Percentiles rank a stretch among this genome's conserved stretches.
Conservation (phyloP, 306 rosid species). For the Rosa chinensis region DNA sequence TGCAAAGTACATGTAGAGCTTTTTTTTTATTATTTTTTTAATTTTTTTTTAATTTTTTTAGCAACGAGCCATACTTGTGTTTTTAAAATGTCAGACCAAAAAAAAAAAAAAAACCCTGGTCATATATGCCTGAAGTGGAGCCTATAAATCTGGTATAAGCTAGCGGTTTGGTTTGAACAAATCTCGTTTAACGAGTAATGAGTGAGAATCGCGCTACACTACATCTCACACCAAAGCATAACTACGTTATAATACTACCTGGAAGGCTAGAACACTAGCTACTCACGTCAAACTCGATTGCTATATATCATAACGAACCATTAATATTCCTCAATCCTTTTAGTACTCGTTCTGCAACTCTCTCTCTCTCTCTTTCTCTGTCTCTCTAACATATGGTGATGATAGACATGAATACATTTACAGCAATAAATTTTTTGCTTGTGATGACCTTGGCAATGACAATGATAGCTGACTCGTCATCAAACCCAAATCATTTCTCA, state of each 20-base stretch:
- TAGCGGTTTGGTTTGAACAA: no score
- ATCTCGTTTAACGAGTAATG: neutral
- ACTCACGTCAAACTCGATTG: neutral
- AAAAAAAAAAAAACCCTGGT: no score
- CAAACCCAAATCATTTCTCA: neutral
- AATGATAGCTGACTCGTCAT: neutral
- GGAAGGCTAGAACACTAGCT: neutral
- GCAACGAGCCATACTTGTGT: no score
- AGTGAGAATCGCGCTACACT: neutral
- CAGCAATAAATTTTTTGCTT: neutral
- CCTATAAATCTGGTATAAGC: no score
- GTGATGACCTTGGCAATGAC: neutral
- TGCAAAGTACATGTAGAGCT: no score
- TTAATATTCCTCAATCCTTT: neutral
- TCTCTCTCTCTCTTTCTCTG: neutral
- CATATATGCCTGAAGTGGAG: no score
- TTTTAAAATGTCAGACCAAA: no score
- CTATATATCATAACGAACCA: neutral
- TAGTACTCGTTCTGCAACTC: neutral
- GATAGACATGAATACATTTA: neutral
- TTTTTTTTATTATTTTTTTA: no score
- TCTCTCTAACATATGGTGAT: neutral
- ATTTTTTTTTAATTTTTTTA: no score
- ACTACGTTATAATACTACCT: no score
- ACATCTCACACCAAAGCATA: no score